Evolutionary conservation across 2,329 filamentous ascomycete genomes (phyloP), one percentile per base, ranked within the genome.

Genomic region (Phoma herbarum): DNA sequence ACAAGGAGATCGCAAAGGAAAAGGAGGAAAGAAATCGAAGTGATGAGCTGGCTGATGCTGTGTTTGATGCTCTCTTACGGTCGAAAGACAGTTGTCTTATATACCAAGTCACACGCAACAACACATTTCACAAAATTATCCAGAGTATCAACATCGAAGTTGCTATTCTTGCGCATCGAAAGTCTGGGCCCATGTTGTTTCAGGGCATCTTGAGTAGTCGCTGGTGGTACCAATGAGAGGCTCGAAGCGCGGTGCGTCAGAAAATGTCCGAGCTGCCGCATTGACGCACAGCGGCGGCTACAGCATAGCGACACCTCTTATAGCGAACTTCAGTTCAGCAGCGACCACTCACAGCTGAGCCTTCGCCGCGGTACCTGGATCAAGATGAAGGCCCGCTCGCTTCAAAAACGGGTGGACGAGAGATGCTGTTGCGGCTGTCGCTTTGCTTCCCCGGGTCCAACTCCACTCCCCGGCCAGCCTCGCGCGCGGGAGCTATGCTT

Each of bases 401-500:
- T 61, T 60, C 59, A 47, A 39, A 28, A 60, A 68, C 65, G 64
- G 60, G 53, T 76, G 74, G 75, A 61, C 52, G 69, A 65, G 65
- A 73, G 65, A 46, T 31, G 53, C 47, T 51, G 66, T 55, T 62
- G 67, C 72, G 75, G 72, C 59, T 63, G 61, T 68, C 49, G 53
- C 56, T 66, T 51, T 57, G 57, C 65, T 74, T 74, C 75, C 74
- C 66, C 72, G 71, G 67, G 62, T 69, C 73, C 70, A 71, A 65
- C 59, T 60, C 58, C 63, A 65, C 65, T 66, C 52, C 43, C 62
- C 73, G 72, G 64, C 72, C 66, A 71, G 56, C 60, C 71, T 75
- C 65, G 74, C 75, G 75, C 74, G 75, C 75, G 74, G 74, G 72
- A 75, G 63, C 72, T 73, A 75, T 70, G 61, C 64, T 73, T 70